Evolutionary conservation across 805 yeast genomes (phyloP), one percentile per base, ranked within the genome.

Genomic region (Nematodospora valgi): DNA sequence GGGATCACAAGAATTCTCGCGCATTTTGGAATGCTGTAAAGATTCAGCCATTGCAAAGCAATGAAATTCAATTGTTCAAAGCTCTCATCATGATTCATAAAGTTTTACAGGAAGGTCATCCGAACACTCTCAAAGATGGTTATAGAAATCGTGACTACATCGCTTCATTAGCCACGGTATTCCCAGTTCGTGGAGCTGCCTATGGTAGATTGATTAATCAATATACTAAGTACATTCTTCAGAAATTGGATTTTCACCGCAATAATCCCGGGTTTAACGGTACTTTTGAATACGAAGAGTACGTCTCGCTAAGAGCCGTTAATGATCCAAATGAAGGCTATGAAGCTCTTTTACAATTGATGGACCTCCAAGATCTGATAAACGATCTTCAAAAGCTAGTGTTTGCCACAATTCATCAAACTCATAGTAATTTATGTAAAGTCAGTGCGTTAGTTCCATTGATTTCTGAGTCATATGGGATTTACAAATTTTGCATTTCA

Each of bases 91-190:
- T 86, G 45, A 72, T 88, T 31, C 98, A 91, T 52, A 89, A 91
- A 51, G 91, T 93, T 5, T 64, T 91, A n/a, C 98, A 93, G 57
- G 98, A 91, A 59, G 98, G 98, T n/a, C 98, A 91, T 56, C 87
- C 87, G 10, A 74, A 86, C 18, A 80, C 86, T 5, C 63, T 91
- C 49, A 70, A 76, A 34, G 96, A 87, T 49, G 97, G 87, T 2
- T 83, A 78, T 50, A 70, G 78, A 42, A 86, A 88, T 54, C 66
- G 79, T 33, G 83, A 79, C 34, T 91, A 94, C 81, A 69, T 91
- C 31, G 76, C 80, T 37, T 75, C 88, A 12, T 67, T 93, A 38
- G 82, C 80, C 2, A 70, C 87, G 27, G 69, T 76, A 6, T 65
- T 69, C 35, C 65, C 72, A 10, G 40, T 52, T 21, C 61, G 56